A percentile compares a stretch with the other conserved stretches of the same genome.
These are phyloP conservation scores for Lupinus albus DNA, from an alignment of 306 rosid species.

Conservation along the genomic window DNA sequence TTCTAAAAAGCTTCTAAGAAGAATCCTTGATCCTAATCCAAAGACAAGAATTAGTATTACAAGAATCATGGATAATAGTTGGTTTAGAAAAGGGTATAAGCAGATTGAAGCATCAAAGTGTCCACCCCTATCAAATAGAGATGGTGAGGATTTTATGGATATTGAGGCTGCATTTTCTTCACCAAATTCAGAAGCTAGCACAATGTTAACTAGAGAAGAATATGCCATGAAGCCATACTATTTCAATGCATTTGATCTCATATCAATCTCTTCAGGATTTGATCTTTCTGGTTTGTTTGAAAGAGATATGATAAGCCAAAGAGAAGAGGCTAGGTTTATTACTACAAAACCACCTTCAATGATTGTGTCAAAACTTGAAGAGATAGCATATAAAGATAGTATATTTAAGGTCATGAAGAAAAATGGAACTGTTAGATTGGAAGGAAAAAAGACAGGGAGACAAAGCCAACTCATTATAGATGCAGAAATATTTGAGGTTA, in stretches of 20 bases:
- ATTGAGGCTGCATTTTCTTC: constrained; percentile 42
- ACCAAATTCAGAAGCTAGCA: constrained; percentile 7
- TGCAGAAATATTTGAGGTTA: constrained; percentile 72
- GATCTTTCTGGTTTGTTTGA: constrained; percentile 74
- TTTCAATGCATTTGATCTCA: constrained; percentile 73
- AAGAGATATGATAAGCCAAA: constrained; percentile 38
- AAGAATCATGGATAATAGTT: constrained; percentile 51
- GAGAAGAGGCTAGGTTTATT: constrained; percentile 43
- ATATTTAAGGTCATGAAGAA: constrained; percentile 54
- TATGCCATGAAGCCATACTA: constrained; percentile 39
- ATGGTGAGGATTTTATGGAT: constrained; percentile 22
- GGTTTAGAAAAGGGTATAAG: constrained; percentile 65
- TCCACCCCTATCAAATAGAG: constrained; percentile 31
- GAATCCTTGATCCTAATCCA: constrained; percentile 68
- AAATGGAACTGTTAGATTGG: constrained; percentile 58
- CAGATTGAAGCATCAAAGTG: constrained; percentile 18
- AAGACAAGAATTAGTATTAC: constrained; percentile 46
- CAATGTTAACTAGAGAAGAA: neutral
- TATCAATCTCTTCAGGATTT: constrained; percentile 71
- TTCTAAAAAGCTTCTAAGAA: constrained; percentile 50
- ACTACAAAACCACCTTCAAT: constrained; percentile 48
- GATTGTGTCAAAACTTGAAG: constrained; percentile 64
- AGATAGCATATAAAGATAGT: constrained; percentile 52
- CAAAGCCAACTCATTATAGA: constrained; percentile 62
- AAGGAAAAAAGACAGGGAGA: constrained; percentile 53